Evolutionary conservation across 306 rosid genomes (phyloP).

Genomic region (Vachellia pachyceras): DNA sequence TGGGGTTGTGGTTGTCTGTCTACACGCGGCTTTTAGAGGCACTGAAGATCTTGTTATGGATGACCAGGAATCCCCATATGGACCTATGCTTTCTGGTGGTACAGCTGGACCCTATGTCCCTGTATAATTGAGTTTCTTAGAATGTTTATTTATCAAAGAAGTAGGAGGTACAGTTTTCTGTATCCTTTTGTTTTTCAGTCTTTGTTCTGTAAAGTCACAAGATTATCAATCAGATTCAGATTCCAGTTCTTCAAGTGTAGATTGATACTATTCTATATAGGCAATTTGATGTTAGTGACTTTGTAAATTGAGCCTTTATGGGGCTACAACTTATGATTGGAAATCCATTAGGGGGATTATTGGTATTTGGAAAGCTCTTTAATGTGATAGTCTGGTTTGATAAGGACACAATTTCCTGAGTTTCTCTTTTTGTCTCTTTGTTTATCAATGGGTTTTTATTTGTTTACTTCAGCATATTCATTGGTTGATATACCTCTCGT

Average conservation of each 20-base stretch:
- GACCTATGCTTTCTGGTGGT: slow-evolving; percentile 48
- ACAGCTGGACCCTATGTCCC: slow-evolving; percentile 53
- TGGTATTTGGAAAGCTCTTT: neutral
- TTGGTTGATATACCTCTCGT: slow-evolving; percentile 1
- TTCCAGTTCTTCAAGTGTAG: slow-evolving; percentile 10
- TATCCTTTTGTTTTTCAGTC: neutral
- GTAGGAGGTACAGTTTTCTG: slow-evolving; percentile 4
- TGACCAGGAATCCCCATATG: slow-evolving; percentile 70
- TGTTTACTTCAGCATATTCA: slow-evolving; percentile 11
- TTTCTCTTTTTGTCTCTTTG: neutral
- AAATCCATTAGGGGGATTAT: slow-evolving; percentile 7
- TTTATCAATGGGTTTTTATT: neutral
- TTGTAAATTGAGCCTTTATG: slow-evolving; percentile 6
- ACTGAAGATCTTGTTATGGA: slow-evolving; percentile 66
- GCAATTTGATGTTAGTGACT: neutral
- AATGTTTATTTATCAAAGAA: neutral
- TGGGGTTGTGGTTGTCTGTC: slow-evolving; percentile 29
- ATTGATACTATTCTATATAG: neutral
- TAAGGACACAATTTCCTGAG: neutral
- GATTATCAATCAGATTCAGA: neutral
- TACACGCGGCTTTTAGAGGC: slow-evolving; percentile 60
- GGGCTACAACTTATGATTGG: neutral
- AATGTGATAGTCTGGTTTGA: neutral
- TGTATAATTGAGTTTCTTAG: slow-evolving; percentile 42
- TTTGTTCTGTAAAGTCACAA: neutral